Evolutionary conservation across 345 rosid species (phyloP).

Genomic region (Syzygium aromaticum): DNA sequence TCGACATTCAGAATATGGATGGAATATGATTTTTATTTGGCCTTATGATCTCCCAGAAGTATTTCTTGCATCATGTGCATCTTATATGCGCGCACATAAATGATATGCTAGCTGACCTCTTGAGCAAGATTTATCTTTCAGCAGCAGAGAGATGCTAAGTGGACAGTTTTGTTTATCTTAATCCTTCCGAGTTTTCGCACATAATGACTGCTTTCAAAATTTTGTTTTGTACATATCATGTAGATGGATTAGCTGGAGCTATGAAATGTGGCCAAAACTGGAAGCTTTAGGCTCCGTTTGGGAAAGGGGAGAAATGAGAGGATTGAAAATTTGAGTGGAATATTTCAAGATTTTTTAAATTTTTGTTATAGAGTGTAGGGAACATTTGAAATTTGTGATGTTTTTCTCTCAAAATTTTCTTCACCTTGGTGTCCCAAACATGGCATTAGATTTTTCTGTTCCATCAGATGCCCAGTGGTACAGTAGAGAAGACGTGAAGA

Average conservation of each 20-base stretch:
- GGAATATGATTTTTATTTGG: background rate
- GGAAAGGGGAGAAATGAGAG: background rate
- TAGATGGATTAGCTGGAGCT: background rate
- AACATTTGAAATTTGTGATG: background rate
- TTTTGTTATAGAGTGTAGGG: background rate
- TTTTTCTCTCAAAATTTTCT: background rate
- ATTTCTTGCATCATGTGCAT: background rate
- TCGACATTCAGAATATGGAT: background rate
- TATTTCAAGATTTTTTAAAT: background rate
- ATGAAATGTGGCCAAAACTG: background rate
- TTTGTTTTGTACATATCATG: background rate
- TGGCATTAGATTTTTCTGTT: background rate
- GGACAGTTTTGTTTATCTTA: background rate
- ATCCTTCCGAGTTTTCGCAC: background rate
- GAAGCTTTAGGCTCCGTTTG: background rate
- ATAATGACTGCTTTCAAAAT: background rate
- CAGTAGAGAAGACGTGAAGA: conserved; percentile 71
- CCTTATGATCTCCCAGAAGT: background rate
- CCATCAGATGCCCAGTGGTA: conserved; percentile 84
- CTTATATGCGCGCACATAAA: background rate
- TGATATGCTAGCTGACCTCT: background rate
- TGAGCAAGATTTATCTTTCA: background rate
- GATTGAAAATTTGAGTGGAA: background rate
- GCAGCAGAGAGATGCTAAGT: background rate
- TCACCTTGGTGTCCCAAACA: background rate